Conservation (phyloP, 2,329 filamentous ascomycete species). For the Cytospora schulzeri region DNA sequence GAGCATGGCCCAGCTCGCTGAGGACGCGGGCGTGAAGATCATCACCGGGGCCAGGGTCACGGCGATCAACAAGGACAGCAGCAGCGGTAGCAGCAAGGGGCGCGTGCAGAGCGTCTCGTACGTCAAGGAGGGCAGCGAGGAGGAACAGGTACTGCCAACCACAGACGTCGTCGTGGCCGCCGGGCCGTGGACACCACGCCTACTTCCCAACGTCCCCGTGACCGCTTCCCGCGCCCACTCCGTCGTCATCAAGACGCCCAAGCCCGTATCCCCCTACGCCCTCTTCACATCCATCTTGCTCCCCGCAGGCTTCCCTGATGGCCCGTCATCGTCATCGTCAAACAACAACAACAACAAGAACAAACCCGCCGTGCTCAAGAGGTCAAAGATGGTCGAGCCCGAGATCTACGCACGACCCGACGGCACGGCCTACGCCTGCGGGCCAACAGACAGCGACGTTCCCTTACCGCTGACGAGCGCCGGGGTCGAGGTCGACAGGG, state of each 20-base stretch:
- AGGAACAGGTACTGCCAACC: conserved; percentile 30
- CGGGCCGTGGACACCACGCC: conserved; percentile 48
- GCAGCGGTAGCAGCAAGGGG: conserved; percentile 33
- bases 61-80: conserved; percentile 32
- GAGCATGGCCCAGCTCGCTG: conserved; percentile 67
- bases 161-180: conserved; percentile 42
- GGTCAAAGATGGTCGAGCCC: conserved; percentile 57
- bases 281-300: conserved; percentile 74
- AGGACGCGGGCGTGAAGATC: conserved; percentile 62
- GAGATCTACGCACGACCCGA: conserved; percentile 79
- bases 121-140: conserved; percentile 27
- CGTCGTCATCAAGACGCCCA: conserved; percentile 45
- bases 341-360: conserved; percentile 26
- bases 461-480: conserved; percentile 63
- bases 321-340: no score
- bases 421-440: conserved; percentile 76
- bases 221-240: conserved; percentile 47
- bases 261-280: conserved; percentile 57
- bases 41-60: conserved; percentile 37
- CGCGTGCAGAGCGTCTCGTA: conserved; percentile 28
- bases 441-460: conserved; percentile 62
- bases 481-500: conserved; percentile 66
- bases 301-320: conserved; percentile 51
- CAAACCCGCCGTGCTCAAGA: conserved; percentile 32
- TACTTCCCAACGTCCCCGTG: conserved; percentile 47